A percentile compares a stretch with the other conserved stretches of the same genome.
Evolutionary conservation across 257 asterid genomes (phyloP).

Genomic region (Penstemon barbatus): DNA sequence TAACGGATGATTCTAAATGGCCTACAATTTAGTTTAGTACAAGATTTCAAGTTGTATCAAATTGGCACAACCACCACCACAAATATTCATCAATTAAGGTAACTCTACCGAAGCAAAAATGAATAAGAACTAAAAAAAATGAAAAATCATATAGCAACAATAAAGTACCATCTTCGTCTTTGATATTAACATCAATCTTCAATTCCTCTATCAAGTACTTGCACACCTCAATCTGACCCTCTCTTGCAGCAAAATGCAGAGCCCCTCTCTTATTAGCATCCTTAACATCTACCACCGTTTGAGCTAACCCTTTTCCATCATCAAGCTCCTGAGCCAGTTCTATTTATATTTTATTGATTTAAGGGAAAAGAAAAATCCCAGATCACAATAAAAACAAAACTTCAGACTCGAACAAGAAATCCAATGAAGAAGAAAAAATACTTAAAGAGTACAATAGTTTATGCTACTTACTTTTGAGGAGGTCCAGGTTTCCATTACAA

Average conservation of each 20-base stretch:
- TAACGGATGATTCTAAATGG: not conserved
- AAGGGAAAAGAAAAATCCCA: not conserved
- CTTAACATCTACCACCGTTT: conserved; percentile 72
- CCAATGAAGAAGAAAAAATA: not conserved
- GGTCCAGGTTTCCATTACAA: conserved; percentile 61
- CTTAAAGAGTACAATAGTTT: not conserved
- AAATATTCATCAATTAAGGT: not conserved
- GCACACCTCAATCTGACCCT: conserved; percentile 87
- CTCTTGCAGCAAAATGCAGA: conserved; percentile 91
- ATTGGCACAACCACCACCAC: not conserved
- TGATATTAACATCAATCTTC: conserved; percentile 68
- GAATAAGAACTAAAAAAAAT: not conserved
- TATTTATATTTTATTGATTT: conserved; percentile 3
- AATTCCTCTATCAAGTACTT: conserved; percentile 84
- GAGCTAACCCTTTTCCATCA: conserved; percentile 75
- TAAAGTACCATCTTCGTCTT: conserved; percentile 81
- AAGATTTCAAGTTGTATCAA: not conserved
- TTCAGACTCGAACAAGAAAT: not conserved
- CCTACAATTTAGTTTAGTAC: not conserved
- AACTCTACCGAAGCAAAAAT: not conserved
- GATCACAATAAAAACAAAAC: too few relatives aligned
- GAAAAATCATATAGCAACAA: not conserved
- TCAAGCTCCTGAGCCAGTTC: conserved; percentile 72
- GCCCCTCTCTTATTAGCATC: conserved; percentile 99
- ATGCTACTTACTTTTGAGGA: conserved; percentile 60